Evolutionary conservation across 2,329 filamentous ascomycete genomes (phyloP), one percentile per base, ranked within the genome.

Genomic region (Bipolaris cookei): DNA sequence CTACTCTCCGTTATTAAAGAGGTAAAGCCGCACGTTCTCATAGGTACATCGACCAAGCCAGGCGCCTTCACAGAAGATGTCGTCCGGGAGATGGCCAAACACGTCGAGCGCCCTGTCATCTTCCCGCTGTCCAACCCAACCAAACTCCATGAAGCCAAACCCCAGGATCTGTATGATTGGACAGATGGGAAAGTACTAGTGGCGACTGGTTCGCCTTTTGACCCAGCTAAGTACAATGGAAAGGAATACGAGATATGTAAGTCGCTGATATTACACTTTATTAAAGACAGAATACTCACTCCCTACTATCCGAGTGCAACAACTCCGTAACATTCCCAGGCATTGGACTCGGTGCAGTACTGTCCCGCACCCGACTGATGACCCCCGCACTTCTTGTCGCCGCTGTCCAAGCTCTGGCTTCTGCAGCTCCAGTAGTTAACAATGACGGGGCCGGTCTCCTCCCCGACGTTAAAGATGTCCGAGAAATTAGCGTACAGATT

Each of bases 111-210:
- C 0, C 92, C 92, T n/a, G 94, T 96, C 73, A 89, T 97, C 70
- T 86, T 96, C 58, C 92, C 92, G 0, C 83, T 96, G 1, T 94
- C 90, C 2, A 96, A 96, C 74, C 92, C 92, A 0, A 97, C 92
- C 0, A 82, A 86, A 1, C 84, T 96, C 0, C 91, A 96, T 71
- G 92, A 96, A 76, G 92, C 91, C 1, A 84, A 87, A 6, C 92
- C 92, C 0, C 79, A 85, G 14, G 91, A 96, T 71, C 79, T 97
- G 20, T 86, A 89, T 52, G 76, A 85, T 2, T 96, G 92, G 92
- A 94, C 91, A 0, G 77, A 89, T 41, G 91, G 92, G 1, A 87
- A 86, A 62, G 91, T 87, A 0, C 82, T 96, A 3, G 87, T 95
- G 3, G 91, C 92, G 0, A 96, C 92, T 0, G 92, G 92, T 4